Evolutionary conservation across 2,329 filamentous ascomycete species (phyloP).

Genomic region (Dothiorella sarmentorum): DNA sequence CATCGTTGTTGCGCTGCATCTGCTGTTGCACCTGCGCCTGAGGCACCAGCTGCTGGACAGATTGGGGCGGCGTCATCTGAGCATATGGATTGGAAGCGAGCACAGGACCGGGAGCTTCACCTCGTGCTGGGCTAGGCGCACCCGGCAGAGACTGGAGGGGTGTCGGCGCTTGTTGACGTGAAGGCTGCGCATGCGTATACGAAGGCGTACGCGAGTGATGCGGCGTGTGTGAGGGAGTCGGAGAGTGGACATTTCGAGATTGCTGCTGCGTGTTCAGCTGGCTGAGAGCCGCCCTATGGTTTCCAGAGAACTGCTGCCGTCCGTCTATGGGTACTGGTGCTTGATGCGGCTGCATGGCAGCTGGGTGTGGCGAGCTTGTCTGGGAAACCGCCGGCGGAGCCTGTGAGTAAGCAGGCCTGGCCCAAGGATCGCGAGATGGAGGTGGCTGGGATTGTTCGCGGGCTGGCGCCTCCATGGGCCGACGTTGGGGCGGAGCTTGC

Average conservation of each 20-base stretch:
- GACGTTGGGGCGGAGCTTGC: conserved; percentile 6
- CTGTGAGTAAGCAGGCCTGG: conserved; percentile 7
- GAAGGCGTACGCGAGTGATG: conserved; percentile 15
- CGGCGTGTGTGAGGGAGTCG: conserved; percentile 12
- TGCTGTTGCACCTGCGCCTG: conserved; percentile 4
- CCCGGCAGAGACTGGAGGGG: conserved; percentile 2
- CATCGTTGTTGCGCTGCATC: conserved; percentile 6
- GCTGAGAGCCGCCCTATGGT: conserved; percentile 9
- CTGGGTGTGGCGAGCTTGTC: conserved; percentile 14
- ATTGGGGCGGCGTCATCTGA: conserved; percentile 15
- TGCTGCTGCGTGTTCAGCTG: conserved; percentile 17
- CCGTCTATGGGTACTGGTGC: background rate
- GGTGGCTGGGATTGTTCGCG: conserved; percentile 16
- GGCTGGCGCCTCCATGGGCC: background rate
- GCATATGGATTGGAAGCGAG: conserved; percentile 12
- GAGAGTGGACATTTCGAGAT: conserved; percentile 9
- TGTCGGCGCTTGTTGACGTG: conserved; percentile 16
- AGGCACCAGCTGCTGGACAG: conserved; percentile 9
- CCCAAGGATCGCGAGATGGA: conserved; percentile 3
- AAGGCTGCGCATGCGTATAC: conserved; percentile 11
- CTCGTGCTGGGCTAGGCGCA: background rate
- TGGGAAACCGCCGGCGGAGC: background rate
- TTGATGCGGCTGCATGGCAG: background rate
- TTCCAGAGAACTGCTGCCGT: background rate
- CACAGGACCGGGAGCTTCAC: conserved; percentile 1